Base-by-base conservation (phyloP, 805 yeast genomes). In the Ogataea ganodermae region DNA sequence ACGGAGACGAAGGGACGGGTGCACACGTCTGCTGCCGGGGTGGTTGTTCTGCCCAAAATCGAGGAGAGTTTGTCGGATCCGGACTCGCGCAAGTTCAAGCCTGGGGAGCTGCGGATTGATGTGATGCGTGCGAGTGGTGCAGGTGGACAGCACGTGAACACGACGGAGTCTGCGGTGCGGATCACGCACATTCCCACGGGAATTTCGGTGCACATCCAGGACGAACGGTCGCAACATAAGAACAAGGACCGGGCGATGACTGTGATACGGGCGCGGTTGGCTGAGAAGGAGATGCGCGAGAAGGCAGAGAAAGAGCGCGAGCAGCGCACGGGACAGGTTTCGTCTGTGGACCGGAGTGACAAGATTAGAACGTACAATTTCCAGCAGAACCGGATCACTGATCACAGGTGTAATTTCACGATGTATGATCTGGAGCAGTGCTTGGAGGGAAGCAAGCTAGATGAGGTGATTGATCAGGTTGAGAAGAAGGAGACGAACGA, bases 91-190 rank as follows among this genome's bases (percentile, higher is more conserved):
- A 79, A 79, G 47, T 89, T 94, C 66, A 81, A 81, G 16, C 88
- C 91, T 0, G 96, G 87, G 2, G 99, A 94, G 59, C 82, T 94
- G 18, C 76, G 97, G 47, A 82, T 94, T 3, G 99, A 94, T 63
- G 90, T 94, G n/a, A 94, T 92, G 96, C 76, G 99, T 56, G 89
- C 98, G 0, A 83, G 96, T 46, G 99, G 99, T 3, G 86, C 94
- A 53, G 99, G 99, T 47, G 99, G 99, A 0, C 99, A 92, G 70
- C 98, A 92, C 62, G 99, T 92, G 30, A 92, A 92, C 63, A 92
- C 96, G 12, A 94, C 98, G 0, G 98, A 92, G 62, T 89, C 97
- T 1, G 99, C 99, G 0, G 98, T 94, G 12, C 76, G 99, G 58
- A 70, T 94, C 22, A 89, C 92, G 1, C 99, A 94, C 69, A 72